phyloP scores from a whole-genome alignment of 352 stramenopile genomes.

The Globisporangium okanoganense region DNA sequence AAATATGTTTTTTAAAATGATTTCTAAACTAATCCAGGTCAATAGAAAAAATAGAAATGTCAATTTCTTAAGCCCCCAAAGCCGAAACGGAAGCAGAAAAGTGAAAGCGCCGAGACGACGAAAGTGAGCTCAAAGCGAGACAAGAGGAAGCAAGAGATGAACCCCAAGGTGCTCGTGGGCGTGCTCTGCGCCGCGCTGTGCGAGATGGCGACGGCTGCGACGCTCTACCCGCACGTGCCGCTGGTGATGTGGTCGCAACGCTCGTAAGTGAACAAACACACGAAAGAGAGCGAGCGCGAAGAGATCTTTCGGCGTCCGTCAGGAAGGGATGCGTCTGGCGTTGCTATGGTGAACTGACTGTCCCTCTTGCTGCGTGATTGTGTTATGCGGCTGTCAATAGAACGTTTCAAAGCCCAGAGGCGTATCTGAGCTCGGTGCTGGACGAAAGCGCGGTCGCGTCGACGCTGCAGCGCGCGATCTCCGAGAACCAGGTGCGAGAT shows the following conservation, averaged over 20 bases:
- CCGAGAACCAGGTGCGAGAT: conserved; percentile 5
- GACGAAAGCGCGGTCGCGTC: conserved; percentile 34
- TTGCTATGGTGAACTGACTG: not conserved
- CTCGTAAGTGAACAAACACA: conserved; percentile 33
- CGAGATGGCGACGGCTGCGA: conserved; percentile 15
- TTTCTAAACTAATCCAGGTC: too few relatives aligned
- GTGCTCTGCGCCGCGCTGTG: conserved; percentile 23
- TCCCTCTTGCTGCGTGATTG: not conserved
- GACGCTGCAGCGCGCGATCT: conserved; percentile 20
- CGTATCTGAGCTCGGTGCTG: conserved; percentile 45
- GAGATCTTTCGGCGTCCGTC: not conserved
- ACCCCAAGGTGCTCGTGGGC: conserved; percentile 15
- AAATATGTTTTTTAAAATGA: too few relatives aligned
- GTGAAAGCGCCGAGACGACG: conserved; percentile 13
- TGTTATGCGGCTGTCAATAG: conserved; percentile 16
- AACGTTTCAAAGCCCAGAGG: conserved; percentile 36
- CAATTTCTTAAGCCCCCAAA: too few relatives aligned
- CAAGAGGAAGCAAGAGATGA: conserved; percentile 21
- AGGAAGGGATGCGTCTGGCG: not conserved
- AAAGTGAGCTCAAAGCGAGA: conserved; percentile 2
- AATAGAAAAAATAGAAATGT: too few relatives aligned
- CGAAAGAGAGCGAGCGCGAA: not conserved
- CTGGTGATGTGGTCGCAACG: conserved; percentile 64
- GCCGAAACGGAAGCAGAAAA: conserved; percentile 20
- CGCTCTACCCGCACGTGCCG: conserved; percentile 48